Percentiles rank a stretch among this genome's conserved stretches.
Conservation (phyloP, 768 basidiomycete species). For the Tricholomella constricta region DNA sequence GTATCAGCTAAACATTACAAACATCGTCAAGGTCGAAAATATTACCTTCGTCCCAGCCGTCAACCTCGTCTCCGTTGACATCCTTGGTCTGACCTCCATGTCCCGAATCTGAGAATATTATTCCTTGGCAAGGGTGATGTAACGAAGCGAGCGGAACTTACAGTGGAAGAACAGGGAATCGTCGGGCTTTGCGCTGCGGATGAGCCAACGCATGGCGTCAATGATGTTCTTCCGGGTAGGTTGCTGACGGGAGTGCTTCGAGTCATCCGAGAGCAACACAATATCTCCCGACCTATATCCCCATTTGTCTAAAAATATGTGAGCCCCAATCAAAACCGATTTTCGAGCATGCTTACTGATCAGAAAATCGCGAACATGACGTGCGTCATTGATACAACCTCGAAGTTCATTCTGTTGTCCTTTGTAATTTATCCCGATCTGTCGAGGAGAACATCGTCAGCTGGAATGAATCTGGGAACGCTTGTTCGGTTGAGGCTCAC, state of each 20-base stretch:
- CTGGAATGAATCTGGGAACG: conserved; percentile 4
- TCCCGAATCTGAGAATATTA: conserved; percentile 66
- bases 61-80: conserved; percentile 72
- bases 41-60: conserved; percentile 78
- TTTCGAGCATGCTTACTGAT: conserved; percentile 38
- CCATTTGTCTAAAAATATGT: conserved; percentile 34
- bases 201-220: conserved; percentile 60
- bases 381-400: conserved; percentile 84
- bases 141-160: conserved; percentile 24
- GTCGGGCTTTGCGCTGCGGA: conserved; percentile 63
- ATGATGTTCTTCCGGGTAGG: conserved; percentile 52
- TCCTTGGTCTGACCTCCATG: conserved; percentile 94
- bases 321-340: not conserved
- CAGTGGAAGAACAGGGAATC: conserved; percentile 84
- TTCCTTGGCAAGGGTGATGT: not conserved
- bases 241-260: conserved; percentile 38
- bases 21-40: not conserved
- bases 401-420: conserved; percentile 64
- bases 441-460: not conserved
- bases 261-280: conserved; percentile 68
- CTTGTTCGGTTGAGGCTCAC: conserved; percentile 43
- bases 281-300: conserved; percentile 64
- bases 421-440: conserved; percentile 82
- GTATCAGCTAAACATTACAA: not conserved
- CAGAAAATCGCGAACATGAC: conserved; percentile 68